Evolutionary conservation across 106 monocot genomes (phyloP), one percentile per base, ranked within the genome.

Genomic region (Chionographis japonica): DNA sequence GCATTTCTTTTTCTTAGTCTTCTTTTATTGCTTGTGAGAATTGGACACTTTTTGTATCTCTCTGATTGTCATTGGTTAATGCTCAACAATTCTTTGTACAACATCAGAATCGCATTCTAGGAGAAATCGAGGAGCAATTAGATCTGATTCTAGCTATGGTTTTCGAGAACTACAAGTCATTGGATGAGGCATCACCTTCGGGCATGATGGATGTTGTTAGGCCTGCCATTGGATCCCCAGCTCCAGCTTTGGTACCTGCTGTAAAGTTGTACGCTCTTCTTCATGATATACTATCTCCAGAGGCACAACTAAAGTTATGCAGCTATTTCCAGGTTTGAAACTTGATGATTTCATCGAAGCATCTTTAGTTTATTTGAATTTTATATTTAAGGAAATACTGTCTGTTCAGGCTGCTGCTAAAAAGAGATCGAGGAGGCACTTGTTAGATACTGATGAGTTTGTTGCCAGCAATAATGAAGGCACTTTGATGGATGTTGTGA

Each of bases 91-190:
- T 52, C 5, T 70, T 19, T n/a, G 56, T 43, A 8, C 37, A 68
- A 79, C 17, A 16, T 40, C 71, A 98, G 97, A 98, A 98, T 69
- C 92, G 97, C 17, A 92, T 98, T 66, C 77, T 98, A 15, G 92
- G 89, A 55, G 97, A 98, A 83, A 81, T 87, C 61, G 78, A 80
- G 68, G 97, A 98, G 70, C 92, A 93, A 58, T 74, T 92, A 68
- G 92, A 83, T 66, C 80, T 83, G 59, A 74, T 85, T 73, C 60
- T 98, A 15, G 78, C 87, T 3, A 75, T 71, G 67, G 87, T 83
- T 39, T 98, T 98, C 75, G 92, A 98, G 69, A 92, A 98, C 42
- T 98, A 98, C 80, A 98, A 98, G 77, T 92, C 92, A 52, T 64
- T 98, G 58, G 92, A 98, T 65, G 97, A 98, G 62, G 85, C 89